phyloP scores from a whole-genome alignment of 2,329 filamentous ascomycete genomes.

The Xylaria sp. region DNA sequence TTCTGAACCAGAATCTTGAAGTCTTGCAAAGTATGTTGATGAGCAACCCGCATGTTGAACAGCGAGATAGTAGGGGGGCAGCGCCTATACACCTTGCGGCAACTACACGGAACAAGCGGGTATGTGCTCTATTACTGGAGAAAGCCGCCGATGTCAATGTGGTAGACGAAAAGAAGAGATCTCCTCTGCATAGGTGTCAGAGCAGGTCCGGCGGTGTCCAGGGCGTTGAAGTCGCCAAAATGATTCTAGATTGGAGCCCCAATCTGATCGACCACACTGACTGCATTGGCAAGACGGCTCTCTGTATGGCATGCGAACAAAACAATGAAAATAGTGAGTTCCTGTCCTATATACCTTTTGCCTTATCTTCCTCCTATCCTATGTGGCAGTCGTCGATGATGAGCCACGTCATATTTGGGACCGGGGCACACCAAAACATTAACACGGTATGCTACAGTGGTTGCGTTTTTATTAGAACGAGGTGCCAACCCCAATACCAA shows the following conservation, averaged over 20 bases:
- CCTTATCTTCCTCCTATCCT: neutral
- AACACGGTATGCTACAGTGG: neutral
- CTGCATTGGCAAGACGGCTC: slow-evolving; percentile 44
- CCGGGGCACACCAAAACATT: neutral
- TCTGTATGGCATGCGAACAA: slow-evolving; percentile 47
- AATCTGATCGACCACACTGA: slow-evolving; percentile 40
- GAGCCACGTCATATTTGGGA: neutral
- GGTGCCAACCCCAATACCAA: slow-evolving; percentile 39
- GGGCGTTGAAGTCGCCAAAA: slow-evolving; percentile 36
- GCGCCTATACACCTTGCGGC: slow-evolving; percentile 48
- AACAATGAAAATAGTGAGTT: slow-evolving; percentile 43
- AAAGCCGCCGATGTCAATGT: slow-evolving; percentile 42
- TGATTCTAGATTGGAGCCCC: slow-evolving; percentile 40
- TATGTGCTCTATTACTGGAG: slow-evolving; percentile 45
- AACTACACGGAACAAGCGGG: slow-evolving; percentile 44
- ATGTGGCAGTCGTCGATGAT: neutral
- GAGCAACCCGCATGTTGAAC: slow-evolving; percentile 39
- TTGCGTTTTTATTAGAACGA: neutral
- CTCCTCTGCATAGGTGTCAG: slow-evolving; percentile 47
- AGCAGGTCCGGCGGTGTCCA: slow-evolving; percentile 38
- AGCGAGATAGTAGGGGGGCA: slow-evolving; percentile 37
- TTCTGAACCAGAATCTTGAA: slow-evolving; percentile 41
- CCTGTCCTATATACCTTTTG: neutral
- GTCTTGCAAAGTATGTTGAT: slow-evolving; percentile 44
- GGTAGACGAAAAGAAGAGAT: slow-evolving; percentile 40